Conservation (phyloP, 352 stramenopile genomes). For the Globisporangium apiculatum region DNA sequence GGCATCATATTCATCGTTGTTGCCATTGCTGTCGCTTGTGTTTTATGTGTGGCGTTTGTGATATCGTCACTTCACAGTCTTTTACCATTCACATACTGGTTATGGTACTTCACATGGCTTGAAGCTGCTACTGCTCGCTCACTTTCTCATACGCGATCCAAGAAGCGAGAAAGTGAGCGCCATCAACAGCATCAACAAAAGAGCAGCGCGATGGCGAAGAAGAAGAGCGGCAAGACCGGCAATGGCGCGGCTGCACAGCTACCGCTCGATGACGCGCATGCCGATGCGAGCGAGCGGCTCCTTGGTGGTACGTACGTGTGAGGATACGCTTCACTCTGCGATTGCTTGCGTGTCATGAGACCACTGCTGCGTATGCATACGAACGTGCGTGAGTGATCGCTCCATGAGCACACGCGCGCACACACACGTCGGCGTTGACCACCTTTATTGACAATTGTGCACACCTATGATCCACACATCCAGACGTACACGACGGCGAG, state of each 20-base stretch:
- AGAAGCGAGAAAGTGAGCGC: conserved; percentile 32
- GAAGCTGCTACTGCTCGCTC: conserved; percentile 17
- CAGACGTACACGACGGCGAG: conserved; percentile 2
- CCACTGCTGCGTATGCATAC: too few species aligned
- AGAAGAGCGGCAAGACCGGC: conserved; percentile 35
- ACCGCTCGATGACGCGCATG: conserved; percentile 29
- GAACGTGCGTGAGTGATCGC: not conserved
- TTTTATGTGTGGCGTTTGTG: too few species aligned
- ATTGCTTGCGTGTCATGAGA: too few species aligned
- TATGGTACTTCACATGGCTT: conserved; percentile 9
- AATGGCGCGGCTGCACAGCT: conserved; percentile 15
- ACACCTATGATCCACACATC: not conserved
- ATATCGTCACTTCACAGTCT: too few species aligned
- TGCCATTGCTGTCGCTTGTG: too few species aligned
- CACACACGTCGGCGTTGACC: not conserved
- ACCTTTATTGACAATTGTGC: not conserved
- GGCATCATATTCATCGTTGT: too few species aligned
- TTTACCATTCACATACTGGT: too few species aligned
- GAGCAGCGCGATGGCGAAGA: conserved; percentile 33
- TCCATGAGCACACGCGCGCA: not conserved
- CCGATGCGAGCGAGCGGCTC: conserved; percentile 32
- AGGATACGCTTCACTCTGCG: too few species aligned
- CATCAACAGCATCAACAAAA: too few species aligned
- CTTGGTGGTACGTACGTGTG: conserved; percentile 24
- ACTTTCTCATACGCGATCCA: conserved; percentile 17